These are phyloP conservation scores for Violaceomyces palustris DNA, from an alignment of 1,284 basidiomycete genomes.

Conservation along the genomic window DNA sequence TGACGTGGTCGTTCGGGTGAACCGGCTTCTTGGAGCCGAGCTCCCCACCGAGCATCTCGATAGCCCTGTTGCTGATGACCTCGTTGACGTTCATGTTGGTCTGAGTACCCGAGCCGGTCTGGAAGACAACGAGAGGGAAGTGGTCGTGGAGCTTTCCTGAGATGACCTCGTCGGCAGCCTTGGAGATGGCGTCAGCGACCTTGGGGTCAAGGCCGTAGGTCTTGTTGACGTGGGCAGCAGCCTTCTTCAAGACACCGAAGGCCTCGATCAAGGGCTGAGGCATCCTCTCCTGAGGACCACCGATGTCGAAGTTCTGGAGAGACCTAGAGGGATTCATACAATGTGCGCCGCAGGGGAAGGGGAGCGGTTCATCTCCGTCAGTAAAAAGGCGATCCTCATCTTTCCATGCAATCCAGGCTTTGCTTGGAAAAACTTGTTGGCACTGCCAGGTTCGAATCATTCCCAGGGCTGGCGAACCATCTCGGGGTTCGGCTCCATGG, in stretches of 20 bases:
- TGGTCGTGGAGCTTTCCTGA: slow-evolving; percentile 76
- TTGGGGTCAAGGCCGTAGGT: slow-evolving; percentile 85
- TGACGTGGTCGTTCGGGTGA: slow-evolving; percentile 99
- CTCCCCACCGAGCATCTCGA: slow-evolving; percentile 91
- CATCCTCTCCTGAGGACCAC: slow-evolving; percentile 84
- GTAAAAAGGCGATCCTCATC: too few species aligned
- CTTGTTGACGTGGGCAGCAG: slow-evolving; percentile 86
- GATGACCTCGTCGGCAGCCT: slow-evolving; percentile 96
- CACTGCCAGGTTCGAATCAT: too few species aligned
- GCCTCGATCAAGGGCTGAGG: slow-evolving; percentile 93
- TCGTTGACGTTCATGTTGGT: slow-evolving; percentile 99
- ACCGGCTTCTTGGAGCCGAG: slow-evolving; percentile 95
- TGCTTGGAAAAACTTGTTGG: too few species aligned
- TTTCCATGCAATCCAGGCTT: too few species aligned
- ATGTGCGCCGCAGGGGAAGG: too few species aligned
- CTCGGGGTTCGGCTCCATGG: too few species aligned
- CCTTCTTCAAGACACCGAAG: slow-evolving; percentile 96
- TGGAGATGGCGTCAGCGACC: slow-evolving; percentile 80
- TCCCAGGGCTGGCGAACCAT: too few species aligned
- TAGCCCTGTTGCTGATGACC: slow-evolving; percentile 97
- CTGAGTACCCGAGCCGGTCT: slow-evolving; percentile 97
- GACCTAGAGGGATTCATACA: too few species aligned
- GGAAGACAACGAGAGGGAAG: slow-evolving; percentile 98
- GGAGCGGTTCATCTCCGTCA: too few species aligned
- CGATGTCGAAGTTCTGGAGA: slow-evolving; percentile 97